Conservation (phyloP, 768 basidiomycete species). For the Russula earlei region DNA sequence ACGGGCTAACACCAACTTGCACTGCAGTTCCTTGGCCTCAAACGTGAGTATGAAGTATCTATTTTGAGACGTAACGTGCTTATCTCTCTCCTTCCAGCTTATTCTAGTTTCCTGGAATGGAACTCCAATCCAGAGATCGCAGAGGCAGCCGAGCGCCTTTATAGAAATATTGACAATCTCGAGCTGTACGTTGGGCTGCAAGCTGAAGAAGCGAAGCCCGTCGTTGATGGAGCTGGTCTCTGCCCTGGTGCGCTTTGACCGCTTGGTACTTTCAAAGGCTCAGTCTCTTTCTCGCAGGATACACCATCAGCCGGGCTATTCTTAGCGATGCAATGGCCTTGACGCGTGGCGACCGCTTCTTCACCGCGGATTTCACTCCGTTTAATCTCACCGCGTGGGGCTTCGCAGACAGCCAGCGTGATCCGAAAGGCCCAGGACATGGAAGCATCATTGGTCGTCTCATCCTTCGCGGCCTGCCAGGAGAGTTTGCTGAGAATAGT, state of each 20-base stretch:
- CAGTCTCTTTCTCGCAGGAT: conserved; percentile 34
- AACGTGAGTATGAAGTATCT: conserved; percentile 36
- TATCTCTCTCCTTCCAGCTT: conserved; percentile 35
- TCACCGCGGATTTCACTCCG: conserved; percentile 74
- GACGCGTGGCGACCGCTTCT: conserved; percentile 77
- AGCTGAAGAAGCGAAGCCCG: conserved; percentile 67
- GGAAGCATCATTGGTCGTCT: conserved; percentile 70
- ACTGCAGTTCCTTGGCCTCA: conserved; percentile 60
- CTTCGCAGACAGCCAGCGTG: conserved; percentile 72
- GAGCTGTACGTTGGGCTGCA: conserved; percentile 78
- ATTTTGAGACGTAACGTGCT: background rate
- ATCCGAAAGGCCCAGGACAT: conserved; percentile 60
- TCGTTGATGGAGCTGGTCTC: conserved; percentile 71
- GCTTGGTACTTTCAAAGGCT: background rate
- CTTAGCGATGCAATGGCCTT: conserved; percentile 80
- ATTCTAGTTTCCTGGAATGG: conserved; percentile 69
- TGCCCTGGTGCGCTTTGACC: conserved; percentile 53
- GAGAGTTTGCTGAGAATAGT: conserved; percentile 58
- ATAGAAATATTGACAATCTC: conserved; percentile 64
- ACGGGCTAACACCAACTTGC: background rate
- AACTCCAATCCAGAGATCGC: conserved; percentile 64
- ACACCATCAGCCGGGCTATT: conserved; percentile 79
- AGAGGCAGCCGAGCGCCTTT: conserved; percentile 64
- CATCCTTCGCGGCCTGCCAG: conserved; percentile 63
- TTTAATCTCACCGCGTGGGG: conserved; percentile 79